Conservation (phyloP, 345 rosid species). For the Trapa bicornis region DNA sequence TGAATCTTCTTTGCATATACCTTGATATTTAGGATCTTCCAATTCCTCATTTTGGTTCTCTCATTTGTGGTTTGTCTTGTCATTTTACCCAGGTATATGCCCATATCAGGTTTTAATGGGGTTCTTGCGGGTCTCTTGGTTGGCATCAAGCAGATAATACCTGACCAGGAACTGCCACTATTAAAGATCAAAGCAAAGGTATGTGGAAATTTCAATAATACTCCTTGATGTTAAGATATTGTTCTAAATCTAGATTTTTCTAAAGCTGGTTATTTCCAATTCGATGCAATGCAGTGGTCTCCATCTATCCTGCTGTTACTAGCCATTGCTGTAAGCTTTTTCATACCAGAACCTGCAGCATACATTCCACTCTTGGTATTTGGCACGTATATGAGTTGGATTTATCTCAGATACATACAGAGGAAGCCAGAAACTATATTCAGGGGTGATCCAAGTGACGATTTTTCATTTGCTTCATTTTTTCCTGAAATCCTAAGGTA, state of each 20-base stretch:
- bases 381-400: constrained; percentile 87
- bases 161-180: constrained; percentile 76
- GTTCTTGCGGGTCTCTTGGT: constrained; percentile 81
- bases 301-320: constrained; percentile 63
- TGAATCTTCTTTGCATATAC: not conserved
- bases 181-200: constrained; percentile 89
- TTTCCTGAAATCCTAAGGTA: constrained; percentile 88
- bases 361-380: constrained; percentile 87
- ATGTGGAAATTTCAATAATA: constrained; percentile 4
- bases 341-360: constrained; percentile 48
- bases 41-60: not conserved
- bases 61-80: not conserved
- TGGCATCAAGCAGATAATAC: constrained; percentile 88
- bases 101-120: constrained; percentile 88
- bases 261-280: not conserved
- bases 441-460: constrained; percentile 91
- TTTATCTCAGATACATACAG: constrained; percentile 84
- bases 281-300: constrained; percentile 60
- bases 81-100: constrained; percentile 60
- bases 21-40: not conserved
- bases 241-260: constrained; percentile 1
- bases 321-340: constrained; percentile 65
- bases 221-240: not conserved
- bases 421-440: constrained; percentile 76
- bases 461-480: constrained; percentile 84